These are phyloP conservation scores for Rhodotorula sp. DNA, from an alignment of 1,284 basidiomycete genomes.

Conservation along the genomic window DNA sequence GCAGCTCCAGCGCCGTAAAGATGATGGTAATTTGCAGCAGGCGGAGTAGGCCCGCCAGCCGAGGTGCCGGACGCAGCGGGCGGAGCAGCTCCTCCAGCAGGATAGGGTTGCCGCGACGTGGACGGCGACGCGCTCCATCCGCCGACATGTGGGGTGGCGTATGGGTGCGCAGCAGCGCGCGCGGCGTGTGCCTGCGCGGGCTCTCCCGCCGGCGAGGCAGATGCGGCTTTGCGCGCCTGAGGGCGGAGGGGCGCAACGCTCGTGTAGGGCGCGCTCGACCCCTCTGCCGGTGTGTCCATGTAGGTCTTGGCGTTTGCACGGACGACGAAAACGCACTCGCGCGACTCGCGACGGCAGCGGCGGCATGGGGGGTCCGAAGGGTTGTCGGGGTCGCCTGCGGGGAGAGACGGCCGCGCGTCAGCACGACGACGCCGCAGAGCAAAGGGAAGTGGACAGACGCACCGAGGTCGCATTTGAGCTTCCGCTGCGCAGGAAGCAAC, in stretches of 20 bases:
- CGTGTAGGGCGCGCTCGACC: background rate
- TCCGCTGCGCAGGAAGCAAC: slow-evolving; percentile 43
- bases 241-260: slow-evolving; percentile 5
- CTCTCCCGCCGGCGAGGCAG: background rate
- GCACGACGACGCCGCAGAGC: background rate
- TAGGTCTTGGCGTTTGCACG: slow-evolving; percentile 19
- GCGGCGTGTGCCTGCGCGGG: background rate
- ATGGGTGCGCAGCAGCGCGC: background rate
- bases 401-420: background rate
- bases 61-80: background rate
- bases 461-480: slow-evolving; percentile 56
- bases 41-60: background rate
- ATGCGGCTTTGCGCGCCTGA: background rate
- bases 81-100: background rate
- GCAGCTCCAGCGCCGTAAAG: background rate
- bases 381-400: slow-evolving; percentile 50
- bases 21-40: background rate
- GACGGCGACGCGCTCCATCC: slow-evolving; percentile 7
- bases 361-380: slow-evolving; percentile 55
- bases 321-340: slow-evolving; percentile 53
- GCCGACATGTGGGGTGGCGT: slow-evolving; percentile 7
- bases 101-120: background rate
- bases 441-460: background rate
- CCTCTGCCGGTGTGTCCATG: background rate
- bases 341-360: slow-evolving; percentile 54